Evolutionary conservation across 2,329 filamentous ascomycete species (phyloP), one percentile per base, ranked within the genome.

Genomic region (Trichoderma oligosporum): DNA sequence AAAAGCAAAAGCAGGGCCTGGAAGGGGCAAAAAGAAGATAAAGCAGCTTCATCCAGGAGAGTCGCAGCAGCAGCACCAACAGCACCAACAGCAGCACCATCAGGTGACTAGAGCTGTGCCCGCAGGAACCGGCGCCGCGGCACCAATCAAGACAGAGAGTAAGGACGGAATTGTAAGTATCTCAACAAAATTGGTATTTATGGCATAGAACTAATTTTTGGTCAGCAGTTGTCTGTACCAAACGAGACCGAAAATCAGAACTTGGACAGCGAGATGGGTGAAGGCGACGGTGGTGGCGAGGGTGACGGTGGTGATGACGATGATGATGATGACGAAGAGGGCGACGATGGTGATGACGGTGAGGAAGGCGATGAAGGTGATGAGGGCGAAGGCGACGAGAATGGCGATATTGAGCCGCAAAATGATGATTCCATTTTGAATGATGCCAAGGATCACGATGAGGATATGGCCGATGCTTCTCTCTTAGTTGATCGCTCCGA

Each of bases 21-120:
- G 90, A 7, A 83, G 91, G 61, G 89, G 89, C 14, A 81, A 84
- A 61, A 93, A 87, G 79, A 92, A 88, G 81, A 89, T 86, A 73
- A 90, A 86, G 69, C 68, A 76, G 64, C 73, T 73, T 14, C 60
- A n/a, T n/a, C n/a, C n/a, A n/a, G n/a, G n/a, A n/a, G n/a, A n/a
- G n/a, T n/a, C n/a, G n/a, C 74, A 11, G 72, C 73, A 1, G 66
- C 70, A 9, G 65, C n/a, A 70, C 22, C 70, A 66, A 2, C 71
- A 74, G 64, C 74, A 14, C 60, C 74, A 11, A 72, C 73, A 1
- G 66, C 70, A 9, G 65, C n/a, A 70, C 22, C 70, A 66, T 2
- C 71, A 74, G 64, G 51, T 61, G 18, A 51, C 57, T 2, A 56
- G 60, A 8, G 54, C 58, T 24, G 68, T 70, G 22, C 71, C 74